Percentiles rank a stretch among this genome's conserved stretches.
Conservation (phyloP, 2,329 filamentous ascomycete genomes). For the Aureobasidium sp. region DNA sequence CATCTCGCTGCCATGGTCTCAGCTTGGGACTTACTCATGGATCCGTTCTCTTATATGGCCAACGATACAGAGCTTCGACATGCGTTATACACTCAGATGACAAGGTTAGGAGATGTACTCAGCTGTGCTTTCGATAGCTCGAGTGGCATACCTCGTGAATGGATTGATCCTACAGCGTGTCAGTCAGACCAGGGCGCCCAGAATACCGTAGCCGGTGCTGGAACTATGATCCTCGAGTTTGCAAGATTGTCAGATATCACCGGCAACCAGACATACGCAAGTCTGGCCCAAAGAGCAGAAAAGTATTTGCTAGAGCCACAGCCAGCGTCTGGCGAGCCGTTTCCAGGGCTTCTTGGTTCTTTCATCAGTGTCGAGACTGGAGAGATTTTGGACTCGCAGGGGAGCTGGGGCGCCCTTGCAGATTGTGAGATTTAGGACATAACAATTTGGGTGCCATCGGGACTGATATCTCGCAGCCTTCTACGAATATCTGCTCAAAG, state of each 20-base stretch:
- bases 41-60: constrained; percentile 16
- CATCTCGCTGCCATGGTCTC: constrained; percentile 21
- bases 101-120: constrained; percentile 17
- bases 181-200: constrained; percentile 18
- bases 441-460: too few relatives aligned
- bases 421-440: constrained; percentile 16
- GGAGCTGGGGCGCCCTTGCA: constrained; percentile 25
- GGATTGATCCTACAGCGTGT: constrained; percentile 18
- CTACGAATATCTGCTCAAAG: constrained; percentile 28
- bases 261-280: constrained; percentile 17
- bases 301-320: constrained; percentile 17
- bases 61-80: constrained; percentile 12
- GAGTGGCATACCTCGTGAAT: constrained; percentile 18
- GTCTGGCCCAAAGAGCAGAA: constrained; percentile 17
- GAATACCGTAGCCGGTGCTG: constrained; percentile 17
- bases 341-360: constrained; percentile 23
- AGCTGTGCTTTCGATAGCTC: constrained; percentile 18
- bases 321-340: constrained; percentile 17
- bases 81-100: constrained; percentile 17
- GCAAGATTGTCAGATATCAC: constrained; percentile 20
- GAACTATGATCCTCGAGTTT: constrained; percentile 20
- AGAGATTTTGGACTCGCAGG: constrained; percentile 19
- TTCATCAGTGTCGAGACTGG: constrained; percentile 22
- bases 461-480: constrained; percentile 16
- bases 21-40: constrained; percentile 19